Evolutionary conservation across 2,329 filamentous ascomycete species (phyloP).

Genomic region (Xylaria sp.): DNA sequence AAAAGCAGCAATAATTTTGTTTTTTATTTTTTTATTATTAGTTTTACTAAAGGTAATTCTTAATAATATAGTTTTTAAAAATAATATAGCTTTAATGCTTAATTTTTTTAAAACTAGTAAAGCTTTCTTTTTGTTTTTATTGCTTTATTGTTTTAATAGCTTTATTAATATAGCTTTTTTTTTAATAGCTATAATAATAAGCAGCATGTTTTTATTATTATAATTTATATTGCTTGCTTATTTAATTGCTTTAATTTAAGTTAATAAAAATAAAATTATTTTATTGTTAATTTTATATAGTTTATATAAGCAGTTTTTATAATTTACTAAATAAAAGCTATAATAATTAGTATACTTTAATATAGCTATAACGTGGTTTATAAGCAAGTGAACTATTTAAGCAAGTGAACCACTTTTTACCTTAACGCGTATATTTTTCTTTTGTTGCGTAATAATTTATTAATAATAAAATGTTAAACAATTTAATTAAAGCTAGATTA

Average conservation of each 20-base stretch:
- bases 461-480: too few relatives aligned
- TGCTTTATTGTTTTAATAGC: too few relatives aligned
- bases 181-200: too few relatives aligned
- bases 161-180: neutral
- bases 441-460: too few relatives aligned
- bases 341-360: slow-evolving; percentile 6
- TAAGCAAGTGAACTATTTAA: too few relatives aligned
- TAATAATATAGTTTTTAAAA: neutral
- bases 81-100: neutral
- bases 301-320: slow-evolving; percentile 18
- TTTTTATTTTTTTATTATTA: slow-evolving; percentile 5
- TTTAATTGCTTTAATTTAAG: slow-evolving; percentile 12
- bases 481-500: too few relatives aligned
- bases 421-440: too few relatives aligned
- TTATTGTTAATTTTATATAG: slow-evolving; percentile 8
- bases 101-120: slow-evolving; percentile 7
- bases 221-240: neutral
- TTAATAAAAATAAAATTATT: slow-evolving; percentile 16
- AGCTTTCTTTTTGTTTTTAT: neutral
- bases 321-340: neutral
- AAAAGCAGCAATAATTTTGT: too few relatives aligned
- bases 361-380: neutral
- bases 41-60: neutral
- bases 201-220: slow-evolving; percentile 4
- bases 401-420: too few relatives aligned